A percentile compares a stretch with the other conserved stretches of the same genome.
phyloP scores from a whole-genome alignment of 306 rosid genomes.

The Quercus bicolor region DNA sequence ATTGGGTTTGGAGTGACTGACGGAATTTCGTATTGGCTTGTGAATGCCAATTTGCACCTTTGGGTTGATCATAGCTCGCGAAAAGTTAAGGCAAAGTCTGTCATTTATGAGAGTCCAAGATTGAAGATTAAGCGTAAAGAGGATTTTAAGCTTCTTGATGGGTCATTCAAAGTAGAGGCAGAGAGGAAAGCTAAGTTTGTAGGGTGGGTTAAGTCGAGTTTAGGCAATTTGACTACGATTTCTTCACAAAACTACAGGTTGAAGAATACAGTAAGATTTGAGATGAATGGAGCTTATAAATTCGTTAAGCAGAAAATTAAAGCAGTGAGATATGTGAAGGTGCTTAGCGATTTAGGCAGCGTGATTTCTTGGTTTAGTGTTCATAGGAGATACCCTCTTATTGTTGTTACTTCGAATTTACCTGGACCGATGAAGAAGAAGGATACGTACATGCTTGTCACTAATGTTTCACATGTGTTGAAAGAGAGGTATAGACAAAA shows the following conservation, averaged over 20 bases:
- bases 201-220: slow-evolving; percentile 74
- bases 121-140: slow-evolving; percentile 31
- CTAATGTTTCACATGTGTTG: slow-evolving; percentile 55
- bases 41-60: slow-evolving; percentile 77
- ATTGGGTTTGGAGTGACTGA: slow-evolving; percentile 59
- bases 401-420: slow-evolving; percentile 26
- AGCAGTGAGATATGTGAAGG: slow-evolving; percentile 29
- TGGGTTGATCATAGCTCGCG: slow-evolving; percentile 58
- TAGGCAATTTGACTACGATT: slow-evolving; percentile 54
- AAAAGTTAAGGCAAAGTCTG: slow-evolving; percentile 29
- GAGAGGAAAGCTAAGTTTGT: slow-evolving; percentile 31
- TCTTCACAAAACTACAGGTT: slow-evolving; percentile 35
- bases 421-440: slow-evolving; percentile 21
- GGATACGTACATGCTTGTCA: slow-evolving; percentile 35
- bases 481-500: slow-evolving; percentile 29
- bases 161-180: slow-evolving; percentile 48
- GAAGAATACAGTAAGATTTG: slow-evolving; percentile 36
- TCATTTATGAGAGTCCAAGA: slow-evolving; percentile 22
- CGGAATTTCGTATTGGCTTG: slow-evolving; percentile 73
- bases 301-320: slow-evolving; percentile 48
- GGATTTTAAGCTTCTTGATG: slow-evolving; percentile 54
- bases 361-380: slow-evolving; percentile 22
- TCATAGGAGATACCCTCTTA: slow-evolving; percentile 47
- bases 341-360: slow-evolving; percentile 19
- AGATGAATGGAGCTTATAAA: slow-evolving; percentile 45